Evolutionary conservation across 352 stramenopile species (phyloP).

Genomic region (Phytophthora foliorum): DNA sequence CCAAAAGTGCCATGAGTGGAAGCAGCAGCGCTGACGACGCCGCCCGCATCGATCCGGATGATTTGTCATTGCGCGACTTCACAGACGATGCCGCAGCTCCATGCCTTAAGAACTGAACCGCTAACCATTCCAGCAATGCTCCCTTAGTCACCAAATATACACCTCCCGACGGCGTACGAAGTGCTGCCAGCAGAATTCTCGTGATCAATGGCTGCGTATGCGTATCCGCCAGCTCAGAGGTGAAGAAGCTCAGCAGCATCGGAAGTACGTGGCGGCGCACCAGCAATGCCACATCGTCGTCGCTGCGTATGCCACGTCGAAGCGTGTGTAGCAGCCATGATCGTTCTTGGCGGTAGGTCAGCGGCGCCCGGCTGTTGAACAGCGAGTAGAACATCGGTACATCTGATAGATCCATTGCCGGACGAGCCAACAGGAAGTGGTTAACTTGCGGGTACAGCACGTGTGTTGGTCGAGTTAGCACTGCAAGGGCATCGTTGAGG

Average conservation of each 20-base stretch:
- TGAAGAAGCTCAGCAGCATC: slow-evolving; percentile 87
- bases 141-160: slow-evolving; percentile 74
- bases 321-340: slow-evolving; percentile 87
- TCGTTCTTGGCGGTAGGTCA: slow-evolving; percentile 84
- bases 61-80: slow-evolving; percentile 13
- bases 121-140: slow-evolving; percentile 72
- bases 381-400: slow-evolving; percentile 92
- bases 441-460: slow-evolving; percentile 85
- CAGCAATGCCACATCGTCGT: slow-evolving; percentile 75
- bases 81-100: slow-evolving; percentile 15
- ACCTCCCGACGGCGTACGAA: slow-evolving; percentile 58
- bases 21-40: slow-evolving; percentile 43
- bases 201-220: slow-evolving; percentile 80
- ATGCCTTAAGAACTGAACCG: slow-evolving; percentile 44
- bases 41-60: slow-evolving; percentile 12
- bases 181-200: slow-evolving; percentile 61
- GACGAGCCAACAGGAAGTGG: slow-evolving; percentile 85
- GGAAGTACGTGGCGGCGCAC: slow-evolving; percentile 82
- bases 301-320: slow-evolving; percentile 69
- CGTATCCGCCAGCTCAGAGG: slow-evolving; percentile 77
- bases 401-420: slow-evolving; percentile 79
- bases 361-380: slow-evolving; percentile 80
- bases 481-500: slow-evolving; percentile 79
- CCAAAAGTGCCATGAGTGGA: slow-evolving; percentile 53
- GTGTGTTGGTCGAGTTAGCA: slow-evolving; percentile 74